Conservation (phyloP, 192 early-diverging fungal species). For the Rhizophagus sp. region DNA sequence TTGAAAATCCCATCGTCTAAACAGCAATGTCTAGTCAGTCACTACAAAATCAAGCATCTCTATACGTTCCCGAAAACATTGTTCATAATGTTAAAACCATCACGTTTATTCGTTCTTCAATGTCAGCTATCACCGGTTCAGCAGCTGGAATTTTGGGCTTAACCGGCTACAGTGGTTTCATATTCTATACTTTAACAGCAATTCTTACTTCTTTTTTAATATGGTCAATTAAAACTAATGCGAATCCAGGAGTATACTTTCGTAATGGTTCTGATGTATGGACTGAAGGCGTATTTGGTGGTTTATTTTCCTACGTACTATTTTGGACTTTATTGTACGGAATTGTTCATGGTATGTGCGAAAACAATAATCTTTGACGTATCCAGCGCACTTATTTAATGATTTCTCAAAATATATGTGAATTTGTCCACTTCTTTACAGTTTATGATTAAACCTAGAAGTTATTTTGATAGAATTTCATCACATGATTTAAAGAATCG, state of each 20-base stretch:
- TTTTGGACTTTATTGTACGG: constrained; percentile 82
- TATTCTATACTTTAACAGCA: constrained; percentile 77
- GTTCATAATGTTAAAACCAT: constrained; percentile 63
- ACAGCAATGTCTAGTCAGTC: neutral
- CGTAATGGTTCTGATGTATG: constrained; percentile 48
- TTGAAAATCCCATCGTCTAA: neutral
- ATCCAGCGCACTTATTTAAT: no score
- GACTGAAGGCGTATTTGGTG: constrained; percentile 59
- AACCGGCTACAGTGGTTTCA: constrained; percentile 79
- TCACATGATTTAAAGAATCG: no score
- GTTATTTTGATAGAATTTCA: no score
- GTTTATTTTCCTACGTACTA: constrained; percentile 67
- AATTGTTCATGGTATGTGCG: constrained; percentile 58
- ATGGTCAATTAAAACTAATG: constrained; percentile 59
- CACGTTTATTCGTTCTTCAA: constrained; percentile 66
- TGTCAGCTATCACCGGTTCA: constrained; percentile 74
- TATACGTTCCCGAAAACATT: constrained; percentile 54
- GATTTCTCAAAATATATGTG: no score
- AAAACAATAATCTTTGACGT: neutral
- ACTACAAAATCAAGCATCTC: constrained; percentile 25
- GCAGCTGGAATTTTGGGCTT: constrained; percentile 90
- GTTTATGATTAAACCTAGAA: no score
- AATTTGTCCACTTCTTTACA: no score
- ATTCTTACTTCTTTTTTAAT: constrained; percentile 61
- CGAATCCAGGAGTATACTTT: constrained; percentile 61